Evolutionary conservation across 768 basidiomycete genomes (phyloP).

Genomic region (Hygrophorus russula): DNA sequence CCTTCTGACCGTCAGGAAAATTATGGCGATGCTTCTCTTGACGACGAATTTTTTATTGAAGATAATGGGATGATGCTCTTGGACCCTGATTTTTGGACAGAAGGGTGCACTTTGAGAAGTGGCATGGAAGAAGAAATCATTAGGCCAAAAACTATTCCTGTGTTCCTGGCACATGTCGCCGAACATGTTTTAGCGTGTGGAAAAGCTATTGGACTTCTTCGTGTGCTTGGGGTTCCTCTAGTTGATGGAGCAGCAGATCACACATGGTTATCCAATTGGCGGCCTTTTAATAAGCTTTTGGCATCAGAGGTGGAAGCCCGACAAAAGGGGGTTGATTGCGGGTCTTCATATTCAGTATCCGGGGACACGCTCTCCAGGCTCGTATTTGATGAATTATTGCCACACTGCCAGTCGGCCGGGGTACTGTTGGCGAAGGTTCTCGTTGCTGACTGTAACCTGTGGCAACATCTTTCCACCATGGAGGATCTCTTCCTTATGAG

Average conservation of each 20-base stretch:
- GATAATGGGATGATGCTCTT: slow-evolving; percentile 47
- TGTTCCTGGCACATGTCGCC: slow-evolving; percentile 52
- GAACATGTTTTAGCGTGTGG: slow-evolving; percentile 53
- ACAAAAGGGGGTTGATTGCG: slow-evolving; percentile 6
- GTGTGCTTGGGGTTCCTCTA: slow-evolving; percentile 37
- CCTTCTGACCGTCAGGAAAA: slow-evolving; percentile 14
- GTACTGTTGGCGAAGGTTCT: slow-evolving; percentile 44
- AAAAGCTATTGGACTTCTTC: slow-evolving; percentile 67
- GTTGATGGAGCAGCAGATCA: slow-evolving; percentile 13
- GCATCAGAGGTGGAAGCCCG: slow-evolving; percentile 12
- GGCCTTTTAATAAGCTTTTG: slow-evolving; percentile 30
- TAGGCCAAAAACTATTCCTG: slow-evolving; percentile 32
- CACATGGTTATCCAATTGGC: slow-evolving; percentile 30
- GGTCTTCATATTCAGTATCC: slow-evolving; percentile 43
- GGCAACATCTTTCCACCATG: slow-evolving; percentile 49
- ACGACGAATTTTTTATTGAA: slow-evolving; percentile 78
- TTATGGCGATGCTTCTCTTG: slow-evolving; percentile 27
- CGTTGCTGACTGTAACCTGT: slow-evolving; percentile 54
- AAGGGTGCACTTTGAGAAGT: slow-evolving; percentile 53
- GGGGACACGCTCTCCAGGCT: slow-evolving; percentile 49
- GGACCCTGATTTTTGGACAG: slow-evolving; percentile 73
- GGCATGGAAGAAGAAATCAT: slow-evolving; percentile 18
- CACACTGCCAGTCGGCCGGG: slow-evolving; percentile 42
- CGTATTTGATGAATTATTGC: slow-evolving; percentile 53
- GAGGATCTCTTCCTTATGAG: slow-evolving; percentile 70